Percentiles rank a stretch among this genome's conserved stretches.
Conservation (phyloP, 192 early-diverging fungal species). For the Backusella luteola region DNA sequence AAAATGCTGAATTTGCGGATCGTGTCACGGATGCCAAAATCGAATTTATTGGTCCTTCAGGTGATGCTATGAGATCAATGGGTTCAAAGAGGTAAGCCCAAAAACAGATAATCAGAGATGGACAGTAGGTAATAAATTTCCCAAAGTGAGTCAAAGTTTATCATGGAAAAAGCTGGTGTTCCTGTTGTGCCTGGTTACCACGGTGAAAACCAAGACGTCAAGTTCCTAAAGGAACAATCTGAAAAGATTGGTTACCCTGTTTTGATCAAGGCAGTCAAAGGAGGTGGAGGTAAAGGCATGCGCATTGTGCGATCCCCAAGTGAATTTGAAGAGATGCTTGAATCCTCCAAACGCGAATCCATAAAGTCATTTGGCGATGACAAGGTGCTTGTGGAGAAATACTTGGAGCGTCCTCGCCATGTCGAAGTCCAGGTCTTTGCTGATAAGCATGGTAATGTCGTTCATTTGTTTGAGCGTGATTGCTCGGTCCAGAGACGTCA, state of each 20-base stretch:
- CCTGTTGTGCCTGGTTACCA: constrained; percentile 95
- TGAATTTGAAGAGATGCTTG: constrained; percentile 86
- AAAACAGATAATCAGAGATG: background rate
- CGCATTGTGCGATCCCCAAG: constrained; percentile 75
- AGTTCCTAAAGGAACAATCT: constrained; percentile 70
- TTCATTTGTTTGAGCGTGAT: constrained; percentile 95
- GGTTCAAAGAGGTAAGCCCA: constrained; percentile 73
- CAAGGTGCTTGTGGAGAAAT: constrained; percentile 90
- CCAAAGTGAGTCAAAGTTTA: constrained; percentile 81
- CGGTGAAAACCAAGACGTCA: constrained; percentile 78
- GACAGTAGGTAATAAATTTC: background rate
- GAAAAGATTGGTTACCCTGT: constrained; percentile 91
- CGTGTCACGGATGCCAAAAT: constrained; percentile 61
- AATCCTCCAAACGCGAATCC: constrained; percentile 81
- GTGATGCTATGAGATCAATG: constrained; percentile 87
- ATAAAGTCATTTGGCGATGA: constrained; percentile 91
- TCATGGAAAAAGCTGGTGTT: constrained; percentile 87
- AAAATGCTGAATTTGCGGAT: constrained; percentile 89
- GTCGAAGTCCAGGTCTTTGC: constrained; percentile 98
- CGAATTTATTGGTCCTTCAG: constrained; percentile 90
- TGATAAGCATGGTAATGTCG: constrained; percentile 81
- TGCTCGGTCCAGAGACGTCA: constrained; percentile 94
- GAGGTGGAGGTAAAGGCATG: constrained; percentile 98
- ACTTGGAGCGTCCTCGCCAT: constrained; percentile 83
- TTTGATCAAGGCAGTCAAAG: constrained; percentile 96